Percentiles rank a stretch among this genome's conserved stretches.
Evolutionary conservation across 2,329 filamentous ascomycete genomes (phyloP).

Genomic region (Xylariaceae sp.): DNA sequence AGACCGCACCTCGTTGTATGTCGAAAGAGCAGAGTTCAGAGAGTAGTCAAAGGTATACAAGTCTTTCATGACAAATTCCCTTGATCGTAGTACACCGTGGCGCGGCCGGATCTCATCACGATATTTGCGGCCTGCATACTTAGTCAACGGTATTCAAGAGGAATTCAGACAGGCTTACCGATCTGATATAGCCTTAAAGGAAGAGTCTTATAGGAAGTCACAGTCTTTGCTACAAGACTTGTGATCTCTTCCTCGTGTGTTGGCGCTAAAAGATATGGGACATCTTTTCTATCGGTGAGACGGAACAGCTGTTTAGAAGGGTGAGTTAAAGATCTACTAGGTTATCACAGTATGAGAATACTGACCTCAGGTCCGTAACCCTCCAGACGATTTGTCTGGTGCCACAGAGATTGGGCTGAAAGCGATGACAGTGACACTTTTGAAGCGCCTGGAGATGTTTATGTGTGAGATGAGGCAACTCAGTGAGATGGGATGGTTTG

Average conservation of each 20-base stretch:
- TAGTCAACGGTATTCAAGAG: background rate
- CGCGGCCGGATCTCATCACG: conserved; percentile 86
- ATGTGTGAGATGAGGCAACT: conserved; percentile 7
- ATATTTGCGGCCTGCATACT: conserved; percentile 73
- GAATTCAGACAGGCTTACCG: conserved; percentile 46
- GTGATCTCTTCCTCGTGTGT: conserved; percentile 99
- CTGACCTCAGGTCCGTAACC: conserved; percentile 72
- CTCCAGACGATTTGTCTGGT: conserved; percentile 74
- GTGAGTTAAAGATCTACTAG: no score
- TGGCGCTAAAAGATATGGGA: conserved; percentile 73
- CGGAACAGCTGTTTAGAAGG: conserved; percentile 63
- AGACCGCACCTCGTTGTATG: conserved; percentile 69
- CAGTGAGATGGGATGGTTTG: background rate
- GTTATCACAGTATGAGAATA: no score
- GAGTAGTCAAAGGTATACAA: conserved; percentile 89
- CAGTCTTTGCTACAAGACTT: conserved; percentile 64
- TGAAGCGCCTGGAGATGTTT: conserved; percentile 22
- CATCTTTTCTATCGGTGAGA: conserved; percentile 73
- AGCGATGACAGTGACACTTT: conserved; percentile 75
- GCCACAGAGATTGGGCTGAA: conserved; percentile 81
- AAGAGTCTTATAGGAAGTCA: conserved; percentile 80
- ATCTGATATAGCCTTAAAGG: conserved; percentile 90
- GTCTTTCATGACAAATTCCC: conserved; percentile 98
- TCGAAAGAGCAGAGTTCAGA: conserved; percentile 64
- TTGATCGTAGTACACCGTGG: conserved; percentile 79